phyloP scores from a whole-genome alignment of 768 basidiomycete species.

The Tubosaeta sp. region DNA sequence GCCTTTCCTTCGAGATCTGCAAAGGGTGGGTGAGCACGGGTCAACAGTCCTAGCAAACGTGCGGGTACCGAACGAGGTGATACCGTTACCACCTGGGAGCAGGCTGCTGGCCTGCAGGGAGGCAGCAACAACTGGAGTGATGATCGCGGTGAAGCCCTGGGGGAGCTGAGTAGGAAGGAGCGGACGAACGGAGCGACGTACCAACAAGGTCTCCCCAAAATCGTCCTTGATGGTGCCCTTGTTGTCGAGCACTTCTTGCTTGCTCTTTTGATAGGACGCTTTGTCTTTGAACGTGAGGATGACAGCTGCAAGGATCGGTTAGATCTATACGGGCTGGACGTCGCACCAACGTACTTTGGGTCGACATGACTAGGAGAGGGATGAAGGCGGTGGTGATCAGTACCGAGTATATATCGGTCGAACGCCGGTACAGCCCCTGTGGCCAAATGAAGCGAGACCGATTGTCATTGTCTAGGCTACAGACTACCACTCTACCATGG shows the following conservation, averaged over 20 bases:
- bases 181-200: not conserved
- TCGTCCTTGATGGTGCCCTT: slow-evolving; percentile 16
- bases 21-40: not conserved
- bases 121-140: not conserved
- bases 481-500: too few species aligned
- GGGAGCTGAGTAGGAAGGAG: not conserved
- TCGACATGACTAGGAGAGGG: slow-evolving; percentile 10
- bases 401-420: too few species aligned
- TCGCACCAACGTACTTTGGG: slow-evolving; percentile 12
- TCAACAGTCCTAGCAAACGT: not conserved
- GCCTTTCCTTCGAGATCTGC: slow-evolving; percentile 15
- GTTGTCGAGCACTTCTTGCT: not conserved
- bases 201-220: not conserved
- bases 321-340: not conserved
- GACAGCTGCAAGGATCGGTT: not conserved
- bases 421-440: too few species aligned
- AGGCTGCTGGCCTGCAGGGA: not conserved
- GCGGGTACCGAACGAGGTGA: slow-evolving; percentile 10
- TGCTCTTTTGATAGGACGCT: slow-evolving; percentile 10
- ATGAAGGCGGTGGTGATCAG: too few species aligned
- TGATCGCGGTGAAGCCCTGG: slow-evolving; percentile 19
- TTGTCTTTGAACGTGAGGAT: slow-evolving; percentile 8
- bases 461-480: too few species aligned
- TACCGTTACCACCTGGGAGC: slow-evolving; percentile 6
- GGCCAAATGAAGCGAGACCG: too few species aligned